phyloP scores from a whole-genome alignment of 345 rosid species.

The Viola odorata region DNA sequence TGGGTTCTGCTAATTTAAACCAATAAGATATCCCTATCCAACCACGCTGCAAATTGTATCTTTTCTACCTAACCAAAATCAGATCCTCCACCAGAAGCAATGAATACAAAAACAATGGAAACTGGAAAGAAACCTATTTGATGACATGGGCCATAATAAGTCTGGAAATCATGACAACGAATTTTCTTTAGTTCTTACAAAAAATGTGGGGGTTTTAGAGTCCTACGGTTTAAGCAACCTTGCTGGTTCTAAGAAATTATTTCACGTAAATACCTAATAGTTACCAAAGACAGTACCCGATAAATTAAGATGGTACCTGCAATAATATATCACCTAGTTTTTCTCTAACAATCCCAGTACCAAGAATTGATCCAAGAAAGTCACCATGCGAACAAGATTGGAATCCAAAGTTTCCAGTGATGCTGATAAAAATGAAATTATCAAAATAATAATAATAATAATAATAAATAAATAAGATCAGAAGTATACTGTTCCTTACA shows the following conservation, averaged over 20 bases:
- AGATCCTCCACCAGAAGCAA: too few species aligned
- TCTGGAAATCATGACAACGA: too few species aligned
- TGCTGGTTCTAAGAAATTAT: too few species aligned
- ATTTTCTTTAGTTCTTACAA: too few species aligned
- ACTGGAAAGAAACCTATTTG: not conserved
- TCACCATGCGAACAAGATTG: slow-evolving; percentile 85
- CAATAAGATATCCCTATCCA: too few species aligned
- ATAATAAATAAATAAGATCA: not conserved
- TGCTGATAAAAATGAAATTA: slow-evolving; percentile 36
- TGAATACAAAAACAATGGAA: not conserved
- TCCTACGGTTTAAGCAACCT: too few species aligned
- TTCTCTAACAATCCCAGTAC: slow-evolving; percentile 78
- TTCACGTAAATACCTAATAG: too few species aligned
- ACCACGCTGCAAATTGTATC: too few species aligned
- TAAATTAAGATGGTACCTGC: slow-evolving; percentile 49
- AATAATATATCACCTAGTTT: slow-evolving; percentile 86
- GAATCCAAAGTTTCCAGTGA: slow-evolving; percentile 73
- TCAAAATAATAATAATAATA: not conserved
- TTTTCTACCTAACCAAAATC: too few species aligned
- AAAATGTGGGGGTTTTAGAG: too few species aligned
- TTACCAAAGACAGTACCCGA: not conserved
- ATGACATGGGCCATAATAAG: too few species aligned
- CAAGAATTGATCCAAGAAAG: slow-evolving; percentile 90
- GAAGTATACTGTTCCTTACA: not conserved
- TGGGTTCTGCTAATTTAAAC: too few species aligned